These are phyloP conservation scores for Candida saitoana DNA, from an alignment of 805 yeast species.

Conservation along the genomic window DNA sequence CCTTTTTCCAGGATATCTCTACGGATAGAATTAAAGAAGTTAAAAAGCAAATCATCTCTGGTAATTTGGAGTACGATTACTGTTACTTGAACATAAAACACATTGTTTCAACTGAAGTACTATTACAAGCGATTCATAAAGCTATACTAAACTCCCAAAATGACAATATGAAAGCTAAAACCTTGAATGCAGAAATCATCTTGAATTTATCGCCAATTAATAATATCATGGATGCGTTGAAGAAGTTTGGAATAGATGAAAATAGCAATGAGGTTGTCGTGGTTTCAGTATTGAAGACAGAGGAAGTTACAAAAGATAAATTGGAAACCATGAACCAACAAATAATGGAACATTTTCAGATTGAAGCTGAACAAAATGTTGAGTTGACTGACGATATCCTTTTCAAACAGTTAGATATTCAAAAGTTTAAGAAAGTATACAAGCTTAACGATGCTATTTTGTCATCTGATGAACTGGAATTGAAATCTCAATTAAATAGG, in stretches of 20 bases:
- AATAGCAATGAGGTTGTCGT: constrained; percentile 44
- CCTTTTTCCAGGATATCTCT: constrained; percentile 44
- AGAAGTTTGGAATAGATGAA: constrained; percentile 63
- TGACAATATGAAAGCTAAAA: constrained; percentile 54
- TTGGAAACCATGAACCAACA: constrained; percentile 33
- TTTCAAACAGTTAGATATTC: constrained; percentile 15
- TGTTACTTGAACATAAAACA: constrained; percentile 63
- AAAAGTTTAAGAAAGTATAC: constrained; percentile 32
- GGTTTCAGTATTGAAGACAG: constrained; percentile 40
- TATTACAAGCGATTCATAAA: constrained; percentile 57
- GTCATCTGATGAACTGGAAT: constrained; percentile 8
- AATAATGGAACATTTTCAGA: constrained; percentile 16
- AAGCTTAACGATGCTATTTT: constrained; percentile 31
- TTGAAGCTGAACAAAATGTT: constrained; percentile 7
- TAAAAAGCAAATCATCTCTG: constrained; percentile 40
- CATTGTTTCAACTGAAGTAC: constrained; percentile 57
- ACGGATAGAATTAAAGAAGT: constrained; percentile 37
- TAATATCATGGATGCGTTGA: constrained; percentile 68
- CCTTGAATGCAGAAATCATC: constrained; percentile 68
- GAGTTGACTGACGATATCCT: constrained; percentile 24
- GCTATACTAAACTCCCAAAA: constrained; percentile 50
- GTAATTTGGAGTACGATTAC: constrained; percentile 49
- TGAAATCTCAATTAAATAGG: constrained; percentile 31
- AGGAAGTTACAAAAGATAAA: constrained; percentile 13
- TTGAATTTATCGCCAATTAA: constrained; percentile 66